phyloP scores from a whole-genome alignment of 202 grass and related monocot genomes.

The Alloteropsis angusta region DNA sequence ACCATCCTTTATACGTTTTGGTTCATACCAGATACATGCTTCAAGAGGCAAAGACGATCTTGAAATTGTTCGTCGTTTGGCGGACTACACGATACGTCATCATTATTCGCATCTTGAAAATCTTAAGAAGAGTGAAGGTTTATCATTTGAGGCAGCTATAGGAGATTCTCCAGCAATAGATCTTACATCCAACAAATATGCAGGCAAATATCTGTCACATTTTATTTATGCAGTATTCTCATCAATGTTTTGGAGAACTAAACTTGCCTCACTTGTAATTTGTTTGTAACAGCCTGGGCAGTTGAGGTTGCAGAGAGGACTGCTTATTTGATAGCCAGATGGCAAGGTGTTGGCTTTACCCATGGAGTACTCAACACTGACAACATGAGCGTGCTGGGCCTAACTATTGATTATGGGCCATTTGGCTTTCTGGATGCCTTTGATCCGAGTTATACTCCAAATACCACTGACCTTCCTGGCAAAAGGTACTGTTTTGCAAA shows the following conservation, averaged over 20 bases:
- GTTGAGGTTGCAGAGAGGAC: slow-evolving; percentile 95
- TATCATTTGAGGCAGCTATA: slow-evolving; percentile 69
- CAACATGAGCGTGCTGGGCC: slow-evolving; percentile 91
- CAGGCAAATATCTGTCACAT: slow-evolving; percentile 33
- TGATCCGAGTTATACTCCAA: slow-evolving; percentile 83
- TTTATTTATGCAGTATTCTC: neutral
- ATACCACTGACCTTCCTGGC: slow-evolving; percentile 90
- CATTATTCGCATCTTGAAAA: slow-evolving; percentile 81
- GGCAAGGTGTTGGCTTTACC: slow-evolving; percentile 98
- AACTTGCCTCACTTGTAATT: neutral
- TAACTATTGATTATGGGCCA: slow-evolving; percentile 93
- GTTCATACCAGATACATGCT: slow-evolving; percentile 85
- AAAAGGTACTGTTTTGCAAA: slow-evolving; percentile 94
- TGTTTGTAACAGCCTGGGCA: slow-evolving; percentile 62
- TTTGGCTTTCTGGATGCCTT: slow-evolving; percentile 98
- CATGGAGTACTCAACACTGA: slow-evolving; percentile 96
- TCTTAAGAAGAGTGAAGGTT: slow-evolving; percentile 70
- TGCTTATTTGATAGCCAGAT: slow-evolving; percentile 79
- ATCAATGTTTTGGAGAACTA: slow-evolving; percentile 8
- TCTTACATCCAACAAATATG: slow-evolving; percentile 99
- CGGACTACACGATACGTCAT: slow-evolving; percentile 63
- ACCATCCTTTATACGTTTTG: slow-evolving; percentile 78
- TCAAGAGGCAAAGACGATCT: slow-evolving; percentile 62
- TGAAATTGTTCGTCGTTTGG: slow-evolving; percentile 53
- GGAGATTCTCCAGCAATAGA: slow-evolving; percentile 70